A percentile compares a stretch with the other conserved stretches of the same genome.
Conservation (phyloP, 108 stramenopile genomes). For the Cyclotella sp. region DNA sequence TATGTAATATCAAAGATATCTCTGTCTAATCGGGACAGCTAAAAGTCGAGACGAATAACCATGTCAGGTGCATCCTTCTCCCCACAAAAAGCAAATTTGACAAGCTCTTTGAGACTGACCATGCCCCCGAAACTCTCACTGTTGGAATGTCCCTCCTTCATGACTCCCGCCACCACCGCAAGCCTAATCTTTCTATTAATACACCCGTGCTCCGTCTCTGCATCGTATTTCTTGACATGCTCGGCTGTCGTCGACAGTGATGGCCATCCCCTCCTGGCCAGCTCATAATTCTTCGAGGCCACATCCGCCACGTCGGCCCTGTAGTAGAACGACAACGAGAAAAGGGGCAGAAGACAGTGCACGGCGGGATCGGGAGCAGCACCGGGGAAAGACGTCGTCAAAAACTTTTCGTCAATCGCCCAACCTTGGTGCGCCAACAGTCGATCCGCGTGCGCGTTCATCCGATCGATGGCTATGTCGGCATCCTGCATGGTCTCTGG, state of each 20-base stretch:
- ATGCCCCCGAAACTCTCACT: slow-evolving; percentile 41
- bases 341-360: slow-evolving; percentile 8
- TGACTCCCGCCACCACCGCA: slow-evolving; percentile 19
- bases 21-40: neutral
- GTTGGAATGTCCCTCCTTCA: slow-evolving; percentile 31
- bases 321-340: slow-evolving; percentile 42
- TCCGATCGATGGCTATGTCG: neutral
- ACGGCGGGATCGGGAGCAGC: neutral
- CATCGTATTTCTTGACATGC: slow-evolving; percentile 14
- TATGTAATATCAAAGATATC: neutral
- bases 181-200: slow-evolving; percentile 3
- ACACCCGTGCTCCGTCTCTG: neutral
- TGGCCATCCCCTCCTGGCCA: slow-evolving; percentile 34
- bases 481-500: neutral
- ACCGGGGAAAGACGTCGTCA: neutral
- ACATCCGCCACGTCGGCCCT: slow-evolving; percentile 34
- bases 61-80: neutral
- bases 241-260: slow-evolving; percentile 29
- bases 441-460: neutral
- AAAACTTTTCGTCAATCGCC: neutral
- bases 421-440: neutral
- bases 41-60: too few species aligned
- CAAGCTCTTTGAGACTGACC: slow-evolving; percentile 32
- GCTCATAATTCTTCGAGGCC: slow-evolving; percentile 28
- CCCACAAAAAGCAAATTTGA: slow-evolving; percentile 19